Evolutionary conservation across 73 alveolate genomes (phyloP).

Genomic region (Paramecium octaurelia): DNA sequence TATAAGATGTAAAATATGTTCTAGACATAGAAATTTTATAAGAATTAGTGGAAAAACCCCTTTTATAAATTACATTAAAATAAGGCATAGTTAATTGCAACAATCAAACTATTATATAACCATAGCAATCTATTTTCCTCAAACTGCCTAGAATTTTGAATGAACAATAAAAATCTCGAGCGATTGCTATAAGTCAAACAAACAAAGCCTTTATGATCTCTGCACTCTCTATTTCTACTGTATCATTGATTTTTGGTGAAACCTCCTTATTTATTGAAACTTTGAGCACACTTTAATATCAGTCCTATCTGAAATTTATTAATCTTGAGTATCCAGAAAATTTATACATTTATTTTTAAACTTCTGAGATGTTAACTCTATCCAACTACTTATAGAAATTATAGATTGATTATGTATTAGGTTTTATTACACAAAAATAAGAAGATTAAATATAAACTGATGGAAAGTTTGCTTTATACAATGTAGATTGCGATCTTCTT

Average conservation of each 20-base stretch:
- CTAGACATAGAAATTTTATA: background rate
- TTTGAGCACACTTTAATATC: background rate
- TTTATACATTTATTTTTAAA: background rate
- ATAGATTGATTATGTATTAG: background rate
- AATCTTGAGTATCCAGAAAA: background rate
- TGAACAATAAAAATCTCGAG: background rate
- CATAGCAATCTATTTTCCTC: background rate
- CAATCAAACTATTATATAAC: background rate
- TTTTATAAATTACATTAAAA: background rate
- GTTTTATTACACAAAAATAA: background rate
- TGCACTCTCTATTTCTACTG: background rate
- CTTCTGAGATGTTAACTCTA: background rate
- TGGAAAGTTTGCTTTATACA: background rate
- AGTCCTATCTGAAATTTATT: background rate
- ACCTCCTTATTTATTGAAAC: background rate
- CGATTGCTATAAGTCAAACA: background rate
- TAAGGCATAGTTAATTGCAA: background rate
- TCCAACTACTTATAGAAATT: background rate
- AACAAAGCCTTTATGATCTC: background rate
- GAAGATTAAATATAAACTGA: background rate
- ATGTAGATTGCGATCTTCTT: background rate
- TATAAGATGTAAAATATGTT: background rate
- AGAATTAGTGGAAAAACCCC: background rate
- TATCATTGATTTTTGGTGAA: background rate
- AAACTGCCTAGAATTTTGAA: background rate